Evolutionary conservation across 306 rosid genomes (phyloP).

Genomic region (Dalbergia oliveri): DNA sequence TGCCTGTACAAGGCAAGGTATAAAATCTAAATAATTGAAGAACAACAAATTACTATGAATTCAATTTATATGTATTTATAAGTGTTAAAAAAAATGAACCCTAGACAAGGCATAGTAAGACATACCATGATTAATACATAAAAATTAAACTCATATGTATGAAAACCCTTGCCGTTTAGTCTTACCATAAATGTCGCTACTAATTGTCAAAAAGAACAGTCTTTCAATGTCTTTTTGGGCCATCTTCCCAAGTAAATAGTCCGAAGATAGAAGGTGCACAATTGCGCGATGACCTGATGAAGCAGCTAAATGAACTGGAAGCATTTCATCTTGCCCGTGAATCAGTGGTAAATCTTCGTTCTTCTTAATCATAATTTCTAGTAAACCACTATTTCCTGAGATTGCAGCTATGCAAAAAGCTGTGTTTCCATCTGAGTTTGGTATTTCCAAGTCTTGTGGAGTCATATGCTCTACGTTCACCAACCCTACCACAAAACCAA

Average conservation of each 20-base stretch:
- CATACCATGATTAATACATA: too few relatives aligned
- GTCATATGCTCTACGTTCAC: neutral
- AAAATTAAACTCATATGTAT: too few relatives aligned
- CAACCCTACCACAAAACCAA: neutral
- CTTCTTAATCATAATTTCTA: neutral
- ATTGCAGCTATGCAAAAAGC: slow-evolving; percentile 31
- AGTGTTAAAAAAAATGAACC: too few relatives aligned
- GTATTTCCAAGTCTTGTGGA: neutral
- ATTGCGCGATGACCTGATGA: neutral
- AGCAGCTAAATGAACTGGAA: slow-evolving; percentile 29
- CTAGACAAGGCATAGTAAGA: too few relatives aligned
- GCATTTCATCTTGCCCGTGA: neutral
- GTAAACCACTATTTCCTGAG: neutral
- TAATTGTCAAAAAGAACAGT: too few relatives aligned
- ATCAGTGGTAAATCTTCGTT: neutral
- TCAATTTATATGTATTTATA: too few relatives aligned
- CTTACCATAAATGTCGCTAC: too few relatives aligned
- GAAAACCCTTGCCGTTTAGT: too few relatives aligned
- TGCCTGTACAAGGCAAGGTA: too few relatives aligned
- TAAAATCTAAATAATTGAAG: too few relatives aligned
- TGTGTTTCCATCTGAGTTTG: neutral
- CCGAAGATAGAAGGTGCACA: neutral
- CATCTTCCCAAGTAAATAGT: neutral
- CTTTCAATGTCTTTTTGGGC: too few relatives aligned
- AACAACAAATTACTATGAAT: too few relatives aligned